Evolutionary conservation across 2,329 filamentous ascomycete species (phyloP).

Genomic region (Colletotrichum destructivum): DNA sequence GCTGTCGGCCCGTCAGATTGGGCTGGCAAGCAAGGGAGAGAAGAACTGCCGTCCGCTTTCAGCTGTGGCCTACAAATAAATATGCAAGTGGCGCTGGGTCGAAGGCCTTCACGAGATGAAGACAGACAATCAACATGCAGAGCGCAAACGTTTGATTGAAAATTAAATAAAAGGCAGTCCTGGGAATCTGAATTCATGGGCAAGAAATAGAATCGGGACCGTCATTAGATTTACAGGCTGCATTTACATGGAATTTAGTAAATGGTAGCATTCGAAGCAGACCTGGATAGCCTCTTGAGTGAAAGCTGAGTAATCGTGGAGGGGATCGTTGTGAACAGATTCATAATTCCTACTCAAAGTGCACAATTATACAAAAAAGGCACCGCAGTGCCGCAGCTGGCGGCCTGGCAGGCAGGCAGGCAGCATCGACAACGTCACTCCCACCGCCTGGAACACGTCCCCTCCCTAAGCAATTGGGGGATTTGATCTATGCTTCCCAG

Average conservation of each 20-base stretch:
- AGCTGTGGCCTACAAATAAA: constrained; percentile 17
- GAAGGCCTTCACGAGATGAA: constrained; percentile 8
- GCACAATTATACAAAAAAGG: constrained; percentile 13
- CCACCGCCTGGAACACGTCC: constrained; percentile 30
- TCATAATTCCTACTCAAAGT: constrained; percentile 28
- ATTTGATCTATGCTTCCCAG: constrained; percentile 26
- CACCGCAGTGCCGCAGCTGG: constrained; percentile 5
- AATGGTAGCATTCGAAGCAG: neutral
- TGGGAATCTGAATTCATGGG: neutral
- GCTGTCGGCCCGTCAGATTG: neutral
- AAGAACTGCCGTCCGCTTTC: constrained; percentile 30
- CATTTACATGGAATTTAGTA: neutral
- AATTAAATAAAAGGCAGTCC: neutral
- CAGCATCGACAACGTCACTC: constrained; percentile 56
- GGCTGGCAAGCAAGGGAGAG: neutral
- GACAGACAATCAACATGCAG: constrained; percentile 3
- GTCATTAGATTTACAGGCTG: neutral
- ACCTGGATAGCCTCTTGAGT: neutral
- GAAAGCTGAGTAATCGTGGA: neutral
- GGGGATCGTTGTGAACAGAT: constrained; percentile 4
- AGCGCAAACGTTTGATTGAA: too few relatives aligned
- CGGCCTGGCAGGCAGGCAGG: constrained; percentile 44
- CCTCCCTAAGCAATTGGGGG: constrained; percentile 21
- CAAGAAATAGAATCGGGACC: too few relatives aligned
- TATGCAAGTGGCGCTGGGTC: constrained; percentile 26